A percentile compares a stretch with the other conserved stretches of the same genome.
Evolutionary conservation across 129 eudicot genomes (phyloP).

Genomic region (Ambrosia trifida): DNA sequence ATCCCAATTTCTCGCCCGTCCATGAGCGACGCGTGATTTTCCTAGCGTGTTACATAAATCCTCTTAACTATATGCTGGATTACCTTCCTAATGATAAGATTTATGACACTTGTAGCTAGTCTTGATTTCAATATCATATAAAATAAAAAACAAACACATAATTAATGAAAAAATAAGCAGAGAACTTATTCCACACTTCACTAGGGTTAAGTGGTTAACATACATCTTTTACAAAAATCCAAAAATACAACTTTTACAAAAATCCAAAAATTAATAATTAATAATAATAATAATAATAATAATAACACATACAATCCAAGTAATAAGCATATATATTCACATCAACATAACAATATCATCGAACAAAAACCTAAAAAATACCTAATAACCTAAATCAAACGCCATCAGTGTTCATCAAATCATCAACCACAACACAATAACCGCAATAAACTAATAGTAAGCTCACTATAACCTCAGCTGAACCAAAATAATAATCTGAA

Average conservation of each 20-base stretch:
- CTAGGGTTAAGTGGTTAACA: neutral
- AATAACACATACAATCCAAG: neutral
- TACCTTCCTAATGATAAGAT: neutral
- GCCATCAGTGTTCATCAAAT: neutral
- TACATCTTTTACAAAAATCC: neutral
- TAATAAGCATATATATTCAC: neutral
- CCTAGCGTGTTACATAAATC: neutral
- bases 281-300: neutral
- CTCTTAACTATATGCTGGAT: neutral
- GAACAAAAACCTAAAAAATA: neutral
- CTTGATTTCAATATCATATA: neutral
- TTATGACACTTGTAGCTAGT: neutral
- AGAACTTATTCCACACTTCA: neutral
- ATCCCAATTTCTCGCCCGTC: no score
- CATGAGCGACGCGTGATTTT: no score
- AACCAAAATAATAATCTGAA: neutral
- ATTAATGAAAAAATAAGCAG: neutral
- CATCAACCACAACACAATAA: constrained; percentile 1
- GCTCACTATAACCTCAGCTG: no score
- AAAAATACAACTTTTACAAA: neutral
- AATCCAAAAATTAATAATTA: no score
- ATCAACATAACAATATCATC: constrained; percentile 4
- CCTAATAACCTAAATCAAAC: no score
- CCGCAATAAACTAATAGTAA: no score
- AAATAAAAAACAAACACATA: neutral